Conservation (phyloP, 495 filamentous ascomycete species). For the Penicillium daleae region DNA sequence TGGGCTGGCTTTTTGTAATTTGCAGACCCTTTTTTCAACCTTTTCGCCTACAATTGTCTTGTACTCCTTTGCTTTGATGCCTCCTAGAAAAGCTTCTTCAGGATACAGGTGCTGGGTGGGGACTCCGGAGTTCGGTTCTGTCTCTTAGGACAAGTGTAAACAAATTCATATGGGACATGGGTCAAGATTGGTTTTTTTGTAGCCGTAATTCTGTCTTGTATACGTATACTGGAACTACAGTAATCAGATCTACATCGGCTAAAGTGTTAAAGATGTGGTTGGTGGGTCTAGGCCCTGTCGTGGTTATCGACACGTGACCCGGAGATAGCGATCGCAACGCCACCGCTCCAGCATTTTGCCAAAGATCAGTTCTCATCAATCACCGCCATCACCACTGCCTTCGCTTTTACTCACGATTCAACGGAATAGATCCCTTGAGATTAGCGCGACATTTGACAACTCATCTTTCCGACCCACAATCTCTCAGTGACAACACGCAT, state of each 20-base stretch:
- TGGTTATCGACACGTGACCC: conserved; percentile 1
- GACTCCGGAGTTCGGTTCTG: conserved; percentile 29
- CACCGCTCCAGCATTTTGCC: not conserved
- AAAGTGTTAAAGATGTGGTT: no score
- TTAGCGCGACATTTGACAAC: no score
- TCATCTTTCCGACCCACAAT: not conserved
- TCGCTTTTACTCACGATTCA: not conserved
- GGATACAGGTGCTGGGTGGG: conserved; percentile 30
- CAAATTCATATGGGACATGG: conserved; percentile 1
- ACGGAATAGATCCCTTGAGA: no score
- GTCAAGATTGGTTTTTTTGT: not conserved
- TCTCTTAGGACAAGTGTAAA: conserved; percentile 2
- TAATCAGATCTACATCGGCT: no score
- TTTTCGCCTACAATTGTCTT: not conserved
- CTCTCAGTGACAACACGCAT: not conserved
- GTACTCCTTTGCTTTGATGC: conserved; percentile 29
- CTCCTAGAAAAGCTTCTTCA: conserved; percentile 28
- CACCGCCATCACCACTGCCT: not conserved
- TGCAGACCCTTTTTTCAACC: conserved; percentile 10
- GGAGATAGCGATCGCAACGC: not conserved
- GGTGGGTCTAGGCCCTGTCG: not conserved
- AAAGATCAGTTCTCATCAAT: not conserved
- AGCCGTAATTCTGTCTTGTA: not conserved
- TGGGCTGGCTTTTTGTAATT: conserved; percentile 13
- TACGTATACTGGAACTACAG: no score